Percentiles rank a stretch among this genome's conserved stretches.
phyloP scores from a whole-genome alignment of 2,329 filamentous ascomycete genomes.

The Arthroderma sp. region DNA sequence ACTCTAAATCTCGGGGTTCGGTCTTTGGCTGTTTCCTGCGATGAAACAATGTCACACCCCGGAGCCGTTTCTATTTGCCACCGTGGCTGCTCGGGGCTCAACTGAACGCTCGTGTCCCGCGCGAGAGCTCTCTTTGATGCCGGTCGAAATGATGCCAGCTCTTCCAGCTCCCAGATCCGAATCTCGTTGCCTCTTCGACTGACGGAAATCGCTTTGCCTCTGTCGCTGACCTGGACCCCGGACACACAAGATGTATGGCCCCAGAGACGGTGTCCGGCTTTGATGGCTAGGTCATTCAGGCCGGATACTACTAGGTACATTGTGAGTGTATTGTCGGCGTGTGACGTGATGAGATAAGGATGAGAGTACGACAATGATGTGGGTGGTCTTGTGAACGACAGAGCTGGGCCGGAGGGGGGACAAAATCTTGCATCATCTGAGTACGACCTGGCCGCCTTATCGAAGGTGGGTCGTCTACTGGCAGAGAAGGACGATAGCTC shows the following conservation, averaged over 20 bases:
- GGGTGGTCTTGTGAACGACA: constrained; percentile 32
- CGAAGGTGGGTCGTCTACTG: not conserved
- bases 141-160: constrained; percentile 41
- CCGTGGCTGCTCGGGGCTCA: constrained; percentile 28
- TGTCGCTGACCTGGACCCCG: constrained; percentile 68
- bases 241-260: constrained; percentile 85
- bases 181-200: constrained; percentile 66
- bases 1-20: constrained; percentile 1
- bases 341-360: constrained; percentile 71
- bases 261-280: constrained; percentile 65
- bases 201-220: constrained; percentile 82
- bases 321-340: constrained; percentile 77
- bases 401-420: not conserved
- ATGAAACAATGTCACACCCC: not conserved
- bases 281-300: constrained; percentile 51
- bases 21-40: no score
- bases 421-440: no score
- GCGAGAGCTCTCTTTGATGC: constrained; percentile 29
- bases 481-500: not conserved
- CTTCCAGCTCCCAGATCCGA: constrained; percentile 81
- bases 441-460: no score
- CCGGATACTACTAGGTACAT: constrained; percentile 70
- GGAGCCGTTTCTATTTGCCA: not conserved
- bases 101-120: constrained; percentile 41
- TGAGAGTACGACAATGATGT: constrained; percentile 60